Percentiles rank a stretch among this genome's conserved stretches.
These are phyloP conservation scores for Somion occarium DNA, from an alignment of 1,284 basidiomycete genomes.

Conservation along the genomic window DNA sequence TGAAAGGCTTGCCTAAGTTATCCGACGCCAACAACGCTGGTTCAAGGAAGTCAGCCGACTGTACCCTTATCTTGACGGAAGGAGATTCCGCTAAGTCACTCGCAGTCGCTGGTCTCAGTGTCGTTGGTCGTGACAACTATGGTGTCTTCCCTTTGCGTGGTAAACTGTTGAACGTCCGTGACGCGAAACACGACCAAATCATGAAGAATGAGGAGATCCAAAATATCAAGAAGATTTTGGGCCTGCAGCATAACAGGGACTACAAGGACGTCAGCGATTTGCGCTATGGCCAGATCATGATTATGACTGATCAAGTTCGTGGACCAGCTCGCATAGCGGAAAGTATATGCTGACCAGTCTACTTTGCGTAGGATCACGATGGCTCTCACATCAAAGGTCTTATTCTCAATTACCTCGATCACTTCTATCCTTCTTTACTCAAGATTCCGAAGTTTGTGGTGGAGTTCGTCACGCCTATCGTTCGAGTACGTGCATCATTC, in stretches of 20 bases:
- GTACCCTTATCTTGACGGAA: slow-evolving; percentile 97
- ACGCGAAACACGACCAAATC: slow-evolving; percentile 93
- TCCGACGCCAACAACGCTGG: slow-evolving; percentile 99
- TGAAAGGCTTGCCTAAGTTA: slow-evolving; percentile 90
- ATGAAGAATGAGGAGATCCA: slow-evolving; percentile 98
- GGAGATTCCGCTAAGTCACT: slow-evolving; percentile 99
- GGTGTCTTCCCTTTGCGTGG: slow-evolving; percentile 98
- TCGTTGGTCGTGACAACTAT: slow-evolving; percentile 95
- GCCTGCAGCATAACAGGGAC: slow-evolving; percentile 90
- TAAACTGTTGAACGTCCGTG: slow-evolving; percentile 96
- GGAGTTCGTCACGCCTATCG: slow-evolving; percentile 98
- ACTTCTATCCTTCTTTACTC: slow-evolving; percentile 94
- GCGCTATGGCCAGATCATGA: slow-evolving; percentile 96
- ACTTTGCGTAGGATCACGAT: slow-evolving; percentile 89
- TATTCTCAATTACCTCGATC: slow-evolving; percentile 97
- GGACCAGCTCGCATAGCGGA: background rate
- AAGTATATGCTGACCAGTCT: slow-evolving; percentile 9
- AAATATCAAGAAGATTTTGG: slow-evolving; percentile 98
- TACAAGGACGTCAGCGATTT: slow-evolving; percentile 73
- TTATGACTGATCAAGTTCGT: slow-evolving; percentile 97
- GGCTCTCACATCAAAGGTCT: slow-evolving; percentile 99
- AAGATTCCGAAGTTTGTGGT: slow-evolving; percentile 92
- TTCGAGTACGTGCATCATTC: slow-evolving; percentile 58
- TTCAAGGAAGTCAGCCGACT: slow-evolving; percentile 73
- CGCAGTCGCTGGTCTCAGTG: slow-evolving; percentile 90